These are phyloP conservation scores for Aureobasidium sp. DNA, from an alignment of 2,329 filamentous ascomycete genomes.

Conservation along the genomic window DNA sequence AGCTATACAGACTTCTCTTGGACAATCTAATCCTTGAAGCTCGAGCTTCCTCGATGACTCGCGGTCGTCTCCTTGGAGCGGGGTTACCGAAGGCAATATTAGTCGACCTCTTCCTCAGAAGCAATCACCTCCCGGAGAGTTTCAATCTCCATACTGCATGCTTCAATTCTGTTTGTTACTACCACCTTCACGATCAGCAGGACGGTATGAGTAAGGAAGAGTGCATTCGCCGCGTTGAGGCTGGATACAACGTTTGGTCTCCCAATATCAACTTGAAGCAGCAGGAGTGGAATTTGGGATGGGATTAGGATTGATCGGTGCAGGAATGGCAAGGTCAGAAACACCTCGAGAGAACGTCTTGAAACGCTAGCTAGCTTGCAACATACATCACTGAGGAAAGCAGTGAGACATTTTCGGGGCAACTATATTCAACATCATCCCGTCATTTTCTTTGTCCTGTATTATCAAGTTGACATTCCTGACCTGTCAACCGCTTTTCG, in stretches of 20 bases:
- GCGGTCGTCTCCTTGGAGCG: neutral
- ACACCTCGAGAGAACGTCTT: too few species aligned
- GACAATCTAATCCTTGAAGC: neutral
- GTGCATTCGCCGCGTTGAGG: neutral
- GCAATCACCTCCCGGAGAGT: fast-evolving
- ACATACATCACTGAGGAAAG: too few species aligned
- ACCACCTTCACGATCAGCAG: neutral
- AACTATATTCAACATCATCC: too few species aligned
- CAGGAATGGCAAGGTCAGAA: too few species aligned
- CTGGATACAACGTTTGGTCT: neutral
- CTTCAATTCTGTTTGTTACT: neutral
- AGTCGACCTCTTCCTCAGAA: neutral
- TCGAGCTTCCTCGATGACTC: too few species aligned
- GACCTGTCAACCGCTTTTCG: too few species aligned
- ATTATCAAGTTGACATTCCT: too few species aligned
- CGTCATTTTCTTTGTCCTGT: too few species aligned
- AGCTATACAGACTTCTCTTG: neutral
- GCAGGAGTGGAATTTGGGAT: neutral
- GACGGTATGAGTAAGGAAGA: neutral
- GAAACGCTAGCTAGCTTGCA: too few species aligned
- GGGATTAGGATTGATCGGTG: neutral
- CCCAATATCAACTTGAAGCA: neutral
- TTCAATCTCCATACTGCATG: neutral
- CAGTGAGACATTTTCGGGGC: too few species aligned
- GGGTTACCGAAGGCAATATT: neutral